Evolutionary conservation across 2,329 filamentous ascomycete species (phyloP).

Genomic region (Cylindrodendrum hubeiense): DNA sequence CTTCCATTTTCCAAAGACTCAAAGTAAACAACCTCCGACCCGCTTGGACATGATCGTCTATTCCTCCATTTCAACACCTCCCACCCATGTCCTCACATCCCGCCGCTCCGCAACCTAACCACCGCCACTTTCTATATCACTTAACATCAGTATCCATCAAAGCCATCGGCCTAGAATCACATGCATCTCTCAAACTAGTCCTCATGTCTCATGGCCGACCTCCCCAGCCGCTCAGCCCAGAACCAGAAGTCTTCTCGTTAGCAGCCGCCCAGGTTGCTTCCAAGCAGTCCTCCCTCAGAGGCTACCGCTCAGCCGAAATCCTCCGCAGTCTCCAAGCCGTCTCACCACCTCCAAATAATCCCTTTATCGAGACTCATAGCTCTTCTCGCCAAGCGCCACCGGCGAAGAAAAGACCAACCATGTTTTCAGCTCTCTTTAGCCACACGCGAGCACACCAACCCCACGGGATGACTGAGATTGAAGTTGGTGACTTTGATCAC

Average conservation of each 20-base stretch:
- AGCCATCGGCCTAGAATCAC: constrained; percentile 6
- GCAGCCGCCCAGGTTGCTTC: background rate
- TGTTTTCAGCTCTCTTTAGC: constrained; percentile 41
- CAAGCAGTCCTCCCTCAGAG: background rate
- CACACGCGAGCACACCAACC: constrained; percentile 38
- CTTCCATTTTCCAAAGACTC: background rate
- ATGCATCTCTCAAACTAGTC: constrained; percentile 1
- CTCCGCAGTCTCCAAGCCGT: background rate
- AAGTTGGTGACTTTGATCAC: constrained; percentile 46
- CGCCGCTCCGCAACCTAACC: background rate
- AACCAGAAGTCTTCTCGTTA: constrained; percentile 3
- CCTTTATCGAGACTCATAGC: background rate
- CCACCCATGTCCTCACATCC: background rate
- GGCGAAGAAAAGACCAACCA: constrained; percentile 7
- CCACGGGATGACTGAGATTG: constrained; percentile 31
- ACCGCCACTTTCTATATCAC: background rate
- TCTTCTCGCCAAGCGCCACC: background rate
- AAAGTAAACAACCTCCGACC: background rate
- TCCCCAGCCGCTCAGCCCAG: constrained; percentile 16
- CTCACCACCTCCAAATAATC: constrained; percentile 5
- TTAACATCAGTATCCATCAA: constrained; percentile 10
- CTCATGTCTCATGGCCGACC: constrained; percentile 27
- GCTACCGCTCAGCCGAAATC: background rate
- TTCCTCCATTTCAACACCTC: background rate
- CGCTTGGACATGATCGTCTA: background rate